phyloP scores from a whole-genome alignment of 2,329 filamentous ascomycete species.

The Aspergillus bombycis region DNA sequence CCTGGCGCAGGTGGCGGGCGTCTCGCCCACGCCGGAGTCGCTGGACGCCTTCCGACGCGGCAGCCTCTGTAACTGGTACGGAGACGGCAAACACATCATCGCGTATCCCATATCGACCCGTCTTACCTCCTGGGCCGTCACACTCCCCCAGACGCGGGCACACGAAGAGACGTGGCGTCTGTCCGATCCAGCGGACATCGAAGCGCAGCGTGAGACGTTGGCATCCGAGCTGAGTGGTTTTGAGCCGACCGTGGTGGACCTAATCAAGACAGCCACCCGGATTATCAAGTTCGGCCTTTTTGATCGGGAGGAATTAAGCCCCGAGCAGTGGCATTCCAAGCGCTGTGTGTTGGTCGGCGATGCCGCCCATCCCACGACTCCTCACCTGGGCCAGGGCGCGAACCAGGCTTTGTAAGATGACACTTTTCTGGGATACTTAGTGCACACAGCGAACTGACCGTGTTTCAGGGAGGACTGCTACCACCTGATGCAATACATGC shows the following conservation, averaged over 20 bases:
- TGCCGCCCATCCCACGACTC: constrained; percentile 13
- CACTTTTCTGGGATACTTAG: background rate
- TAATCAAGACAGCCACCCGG: background rate
- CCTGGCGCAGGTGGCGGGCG: constrained; percentile 2
- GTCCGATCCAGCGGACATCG: background rate
- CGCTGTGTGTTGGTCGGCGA: constrained; percentile 11
- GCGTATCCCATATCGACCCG: background rate
- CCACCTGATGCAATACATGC: constrained; percentile 2
- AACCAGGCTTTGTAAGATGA: constrained; percentile 12
- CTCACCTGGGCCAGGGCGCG: constrained; percentile 11
- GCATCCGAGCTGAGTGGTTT: background rate
- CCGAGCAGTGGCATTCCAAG: constrained; percentile 2
- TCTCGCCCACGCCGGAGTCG: background rate
- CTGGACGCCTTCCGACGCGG: background rate
- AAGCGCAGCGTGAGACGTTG: background rate
- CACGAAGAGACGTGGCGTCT: constrained; percentile 2
- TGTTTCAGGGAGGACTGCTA: constrained; percentile 9
- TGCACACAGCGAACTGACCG: background rate
- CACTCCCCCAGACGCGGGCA: background rate
- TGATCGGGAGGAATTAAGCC: background rate
- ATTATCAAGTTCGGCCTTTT: constrained; percentile 9
- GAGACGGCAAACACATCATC: constrained; percentile 6
- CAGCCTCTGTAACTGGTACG: constrained; percentile 8
- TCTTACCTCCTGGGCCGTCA: constrained; percentile 8
- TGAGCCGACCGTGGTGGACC: background rate